Evolutionary conservation across 208 protist genomes (phyloP).

Genomic region (Trypanosoma caninum): DNA sequence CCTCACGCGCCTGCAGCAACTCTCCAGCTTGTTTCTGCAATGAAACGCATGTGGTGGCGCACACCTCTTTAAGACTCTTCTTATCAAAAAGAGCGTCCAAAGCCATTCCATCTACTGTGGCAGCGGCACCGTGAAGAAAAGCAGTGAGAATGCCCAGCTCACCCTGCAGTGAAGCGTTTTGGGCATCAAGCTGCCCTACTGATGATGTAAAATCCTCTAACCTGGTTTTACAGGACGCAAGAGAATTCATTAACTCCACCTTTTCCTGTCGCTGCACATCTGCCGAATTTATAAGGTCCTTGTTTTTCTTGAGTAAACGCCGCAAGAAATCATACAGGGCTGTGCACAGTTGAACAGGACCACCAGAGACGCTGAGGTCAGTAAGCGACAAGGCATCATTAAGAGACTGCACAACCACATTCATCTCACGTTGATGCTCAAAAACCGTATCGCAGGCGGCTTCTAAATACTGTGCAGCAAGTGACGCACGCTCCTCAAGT

Average conservation of each 20-base stretch:
- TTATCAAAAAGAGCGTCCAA: not conserved
- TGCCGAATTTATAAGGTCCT: not conserved
- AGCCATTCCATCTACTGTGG: not conserved
- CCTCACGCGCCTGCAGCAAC: not conserved
- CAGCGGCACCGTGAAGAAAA: conserved; percentile 1
- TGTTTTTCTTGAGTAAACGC: not conserved
- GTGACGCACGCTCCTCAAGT: not conserved
- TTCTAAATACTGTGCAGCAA: not conserved
- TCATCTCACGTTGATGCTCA: conserved; percentile 2
- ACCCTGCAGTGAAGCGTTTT: not conserved
- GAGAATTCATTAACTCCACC: not conserved
- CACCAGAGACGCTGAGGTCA: not conserved
- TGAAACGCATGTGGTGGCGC: not conserved
- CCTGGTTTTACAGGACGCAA: not conserved
- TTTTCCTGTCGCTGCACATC: conserved; percentile 4
- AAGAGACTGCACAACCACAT: not conserved
- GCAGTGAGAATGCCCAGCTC: not conserved
- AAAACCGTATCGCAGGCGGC: not conserved
- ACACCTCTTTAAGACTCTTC: not conserved
- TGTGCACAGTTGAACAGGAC: not conserved
- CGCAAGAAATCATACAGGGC: not conserved
- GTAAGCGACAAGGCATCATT: not conserved
- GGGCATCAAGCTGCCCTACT: not conserved
- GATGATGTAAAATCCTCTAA: not conserved
- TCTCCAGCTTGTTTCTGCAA: not conserved